Evolutionary conservation across 2,329 filamentous ascomycete genomes (phyloP), one percentile per base, ranked within the genome.

Genomic region (Thielaviopsis euricoi): DNA sequence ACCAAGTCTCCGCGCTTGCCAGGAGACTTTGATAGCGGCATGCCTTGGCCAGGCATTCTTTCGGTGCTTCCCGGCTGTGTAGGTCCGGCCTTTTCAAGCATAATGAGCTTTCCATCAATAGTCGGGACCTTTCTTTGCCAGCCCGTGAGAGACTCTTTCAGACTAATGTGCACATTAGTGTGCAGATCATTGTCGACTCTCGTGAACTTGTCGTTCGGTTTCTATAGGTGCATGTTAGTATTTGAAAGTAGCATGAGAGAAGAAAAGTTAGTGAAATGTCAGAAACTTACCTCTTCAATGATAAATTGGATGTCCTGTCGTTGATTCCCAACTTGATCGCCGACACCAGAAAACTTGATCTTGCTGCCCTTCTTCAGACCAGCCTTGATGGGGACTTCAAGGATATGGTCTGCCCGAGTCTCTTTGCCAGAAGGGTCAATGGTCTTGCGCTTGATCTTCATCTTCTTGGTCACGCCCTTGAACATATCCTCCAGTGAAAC

Each of bases 331-430:
- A 95, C 89, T 69, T 97, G 90, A 70, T 98, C 93, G 12, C 93
- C 93, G n/a, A 98, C 90, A 49, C 91, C 89, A 67, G 87, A 87
- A 68, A 95, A 98, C 73, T 96, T 96, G 71, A 98, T 95, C 77
- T 97, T 98, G 67, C 88, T 95, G 29, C 93, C 93, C 65, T 94
- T 90, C 74, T 97, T 96, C 71, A 97, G 74, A 60, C 93, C 93
- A 6, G 89, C 84, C 74, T 96, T 97, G 73, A 98, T 95, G 52
- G 89, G 89, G 56, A 97, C 91, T 67, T 95, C 89, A 29, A 98
- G 74, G 19, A 96, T 88, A 66, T 90, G 87, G 65, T 98, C 93
- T 61, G 90, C 87, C 2, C 85, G 86, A 50, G 81, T 87, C 64
- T 89, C 83, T 75, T 95, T 95, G 59, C 89, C 89, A 0, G 78